Evolutionary conservation across 2,329 filamentous ascomycete genomes (phyloP).

Genomic region (Aureobasidium sp.): DNA sequence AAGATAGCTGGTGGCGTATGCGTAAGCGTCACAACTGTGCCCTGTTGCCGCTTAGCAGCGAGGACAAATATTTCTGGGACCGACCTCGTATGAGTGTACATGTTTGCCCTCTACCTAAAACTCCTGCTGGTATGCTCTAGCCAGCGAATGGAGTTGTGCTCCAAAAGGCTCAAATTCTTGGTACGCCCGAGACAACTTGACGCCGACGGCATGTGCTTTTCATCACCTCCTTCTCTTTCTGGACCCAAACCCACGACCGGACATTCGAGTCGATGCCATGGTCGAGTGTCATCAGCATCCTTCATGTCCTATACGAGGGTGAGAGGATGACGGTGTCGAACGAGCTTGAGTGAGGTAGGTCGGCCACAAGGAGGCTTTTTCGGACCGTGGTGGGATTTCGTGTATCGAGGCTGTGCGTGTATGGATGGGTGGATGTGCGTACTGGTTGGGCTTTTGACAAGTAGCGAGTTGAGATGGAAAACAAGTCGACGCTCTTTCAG

Average conservation of each 20-base stretch:
- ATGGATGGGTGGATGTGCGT: background rate
- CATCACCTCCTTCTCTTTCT: background rate
- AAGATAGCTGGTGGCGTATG: background rate
- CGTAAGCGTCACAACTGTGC: background rate
- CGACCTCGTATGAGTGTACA: background rate
- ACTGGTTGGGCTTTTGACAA: background rate
- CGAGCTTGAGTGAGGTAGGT: background rate
- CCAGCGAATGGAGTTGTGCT: background rate
- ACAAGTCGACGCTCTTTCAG: background rate
- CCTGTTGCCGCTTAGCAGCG: conserved; percentile 2
- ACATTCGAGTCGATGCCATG: background rate
- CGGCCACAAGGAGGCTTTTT: too few relatives aligned
- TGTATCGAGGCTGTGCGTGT: background rate
- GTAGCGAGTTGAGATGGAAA: background rate
- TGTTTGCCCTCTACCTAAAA: too few relatives aligned
- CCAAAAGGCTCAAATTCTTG: background rate
- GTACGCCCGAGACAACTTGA: background rate
- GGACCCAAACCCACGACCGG: too few relatives aligned
- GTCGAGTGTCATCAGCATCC: too few relatives aligned
- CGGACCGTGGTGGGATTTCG: background rate
- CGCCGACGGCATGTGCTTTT: background rate
- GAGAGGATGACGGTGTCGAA: background rate
- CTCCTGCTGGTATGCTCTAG: background rate
- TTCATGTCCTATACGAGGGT: too few relatives aligned
- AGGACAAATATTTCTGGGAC: background rate